Percentiles rank a stretch among this genome's conserved stretches.
These are phyloP conservation scores for Pluteus cervinus DNA, from an alignment of 768 basidiomycete genomes.

Conservation along the genomic window DNA sequence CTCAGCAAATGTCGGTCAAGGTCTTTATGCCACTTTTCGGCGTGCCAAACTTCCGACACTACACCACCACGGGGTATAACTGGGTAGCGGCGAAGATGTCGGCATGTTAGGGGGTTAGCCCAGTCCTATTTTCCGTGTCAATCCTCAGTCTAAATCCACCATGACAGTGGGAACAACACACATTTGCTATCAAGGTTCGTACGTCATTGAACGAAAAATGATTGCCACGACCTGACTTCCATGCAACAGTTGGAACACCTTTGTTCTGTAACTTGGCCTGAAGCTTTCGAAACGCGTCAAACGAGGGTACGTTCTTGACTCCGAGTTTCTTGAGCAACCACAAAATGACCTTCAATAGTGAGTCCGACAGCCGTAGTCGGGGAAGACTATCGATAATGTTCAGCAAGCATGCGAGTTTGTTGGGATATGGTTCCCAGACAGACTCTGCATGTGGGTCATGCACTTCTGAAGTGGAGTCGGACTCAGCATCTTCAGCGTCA, in stretches of 20 bases:
- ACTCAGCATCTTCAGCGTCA: too few relatives aligned
- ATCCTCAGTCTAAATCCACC: neutral
- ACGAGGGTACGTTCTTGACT: conserved; percentile 22
- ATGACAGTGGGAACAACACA: conserved; percentile 7
- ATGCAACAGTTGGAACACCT: conserved; percentile 15
- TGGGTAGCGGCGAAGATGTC: conserved; percentile 22
- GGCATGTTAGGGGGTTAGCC: conserved; percentile 19
- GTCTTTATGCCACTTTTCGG: conserved; percentile 17
- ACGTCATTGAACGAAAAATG: conserved; percentile 24
- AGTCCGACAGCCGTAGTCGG: conserved; percentile 19
- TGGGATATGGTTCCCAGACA: conserved; percentile 12
- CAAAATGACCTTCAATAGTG: conserved; percentile 23
- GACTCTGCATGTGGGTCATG: too few relatives aligned
- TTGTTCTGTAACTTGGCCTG: conserved; percentile 12
- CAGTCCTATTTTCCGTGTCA: conserved; percentile 22
- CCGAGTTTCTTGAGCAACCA: conserved; percentile 22
- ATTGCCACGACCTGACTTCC: conserved; percentile 20
- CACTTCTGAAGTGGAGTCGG: too few relatives aligned
- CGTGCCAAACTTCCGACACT: conserved; percentile 27
- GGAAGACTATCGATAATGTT: conserved; percentile 27
- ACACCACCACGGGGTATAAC: conserved; percentile 17
- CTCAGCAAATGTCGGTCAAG: conserved; percentile 18
- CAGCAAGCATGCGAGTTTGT: conserved; percentile 15
- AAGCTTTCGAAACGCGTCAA: conserved; percentile 14
- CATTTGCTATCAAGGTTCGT: conserved; percentile 17